Percentiles rank a stretch among this genome's conserved stretches.
phyloP scores from a whole-genome alignment of 495 filamentous ascomycete species.

The Echria macrotheca region DNA sequence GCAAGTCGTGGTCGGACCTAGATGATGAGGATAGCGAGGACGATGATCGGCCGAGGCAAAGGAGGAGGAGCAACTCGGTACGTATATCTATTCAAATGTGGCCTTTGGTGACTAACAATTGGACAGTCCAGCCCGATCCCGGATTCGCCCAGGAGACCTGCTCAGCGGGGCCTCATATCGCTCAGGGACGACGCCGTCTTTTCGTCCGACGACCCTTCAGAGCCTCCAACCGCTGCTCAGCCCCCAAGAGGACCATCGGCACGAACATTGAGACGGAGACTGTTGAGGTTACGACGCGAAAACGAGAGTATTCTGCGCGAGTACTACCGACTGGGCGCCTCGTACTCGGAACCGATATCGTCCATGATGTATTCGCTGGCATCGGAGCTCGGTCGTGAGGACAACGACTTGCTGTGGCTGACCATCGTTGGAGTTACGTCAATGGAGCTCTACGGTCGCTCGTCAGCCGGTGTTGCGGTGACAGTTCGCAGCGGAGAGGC shows the following conservation, averaged over 20 bases:
- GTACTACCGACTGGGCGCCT: constrained; percentile 82
- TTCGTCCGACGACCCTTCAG: constrained; percentile 30
- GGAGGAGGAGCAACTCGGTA: constrained; percentile 84
- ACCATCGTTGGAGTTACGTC: constrained; percentile 89
- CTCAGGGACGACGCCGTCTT: constrained; percentile 37
- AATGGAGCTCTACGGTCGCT: constrained; percentile 84
- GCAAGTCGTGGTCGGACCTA: constrained; percentile 77
- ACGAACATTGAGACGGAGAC: constrained; percentile 59
- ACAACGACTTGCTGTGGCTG: constrained; percentile 93
- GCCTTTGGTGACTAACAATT: constrained; percentile 25
- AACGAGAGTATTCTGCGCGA: constrained; percentile 64
- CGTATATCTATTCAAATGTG: constrained; percentile 20
- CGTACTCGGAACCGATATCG: constrained; percentile 91
- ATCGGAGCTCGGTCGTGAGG: constrained; percentile 90
- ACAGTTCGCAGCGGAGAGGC: constrained; percentile 51
- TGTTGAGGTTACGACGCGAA: constrained; percentile 69
- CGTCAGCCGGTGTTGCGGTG: constrained; percentile 73
- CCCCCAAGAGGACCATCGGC: constrained; percentile 60
- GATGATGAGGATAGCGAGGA: constrained; percentile 67
- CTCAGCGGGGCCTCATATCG: constrained; percentile 45
- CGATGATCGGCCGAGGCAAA: constrained; percentile 65
- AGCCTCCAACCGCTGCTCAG: constrained; percentile 52
- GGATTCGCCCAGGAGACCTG: constrained; percentile 46
- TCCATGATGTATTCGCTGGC: constrained; percentile 90
- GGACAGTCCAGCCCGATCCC: constrained; percentile 54